Evolutionary conservation across 1,284 basidiomycete genomes (phyloP).

Genomic region (Fistulinella cinereoalba): DNA sequence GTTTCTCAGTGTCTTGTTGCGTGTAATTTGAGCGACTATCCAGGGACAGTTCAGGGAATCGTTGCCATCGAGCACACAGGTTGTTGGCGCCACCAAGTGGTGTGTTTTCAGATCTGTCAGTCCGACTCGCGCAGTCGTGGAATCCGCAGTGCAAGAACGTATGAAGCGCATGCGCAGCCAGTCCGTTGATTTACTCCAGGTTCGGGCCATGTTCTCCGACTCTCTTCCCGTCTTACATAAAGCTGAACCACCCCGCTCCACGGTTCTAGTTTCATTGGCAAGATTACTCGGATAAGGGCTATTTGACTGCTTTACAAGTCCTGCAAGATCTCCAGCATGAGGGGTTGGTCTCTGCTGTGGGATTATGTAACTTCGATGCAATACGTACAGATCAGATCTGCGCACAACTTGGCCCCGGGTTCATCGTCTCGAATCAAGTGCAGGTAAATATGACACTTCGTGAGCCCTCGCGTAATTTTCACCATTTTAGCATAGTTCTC

Average conservation of each 20-base stretch:
- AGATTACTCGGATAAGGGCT: constrained; percentile 68
- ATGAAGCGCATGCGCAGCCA: constrained; percentile 50
- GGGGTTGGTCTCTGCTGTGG: constrained; percentile 63
- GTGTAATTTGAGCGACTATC: constrained; percentile 11
- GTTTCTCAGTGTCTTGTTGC: neutral
- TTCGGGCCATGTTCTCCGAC: constrained; percentile 25
- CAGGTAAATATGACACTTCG: constrained; percentile 51
- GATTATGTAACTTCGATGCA: constrained; percentile 79
- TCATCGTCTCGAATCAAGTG: constrained; percentile 78
- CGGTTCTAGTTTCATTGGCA: constrained; percentile 72
- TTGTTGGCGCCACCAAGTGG: constrained; percentile 78
- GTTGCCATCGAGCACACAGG: constrained; percentile 39
- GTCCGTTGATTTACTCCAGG: constrained; percentile 71
- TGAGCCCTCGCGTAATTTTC: constrained; percentile 7
- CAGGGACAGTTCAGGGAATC: constrained; percentile 67
- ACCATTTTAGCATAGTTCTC: constrained; percentile 60
- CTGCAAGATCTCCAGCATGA: constrained; percentile 59
- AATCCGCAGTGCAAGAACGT: constrained; percentile 67
- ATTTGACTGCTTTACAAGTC: constrained; percentile 59
- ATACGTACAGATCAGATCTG: constrained; percentile 76
- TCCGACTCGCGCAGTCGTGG: constrained; percentile 56
- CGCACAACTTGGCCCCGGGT: constrained; percentile 60
- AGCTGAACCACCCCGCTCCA: neutral
- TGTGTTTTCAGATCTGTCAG: constrained; percentile 64
- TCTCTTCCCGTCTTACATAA: neutral